Evolutionary conservation across 2,329 filamentous ascomycete genomes (phyloP).

Genomic region (Lecanicillium sp.): DNA sequence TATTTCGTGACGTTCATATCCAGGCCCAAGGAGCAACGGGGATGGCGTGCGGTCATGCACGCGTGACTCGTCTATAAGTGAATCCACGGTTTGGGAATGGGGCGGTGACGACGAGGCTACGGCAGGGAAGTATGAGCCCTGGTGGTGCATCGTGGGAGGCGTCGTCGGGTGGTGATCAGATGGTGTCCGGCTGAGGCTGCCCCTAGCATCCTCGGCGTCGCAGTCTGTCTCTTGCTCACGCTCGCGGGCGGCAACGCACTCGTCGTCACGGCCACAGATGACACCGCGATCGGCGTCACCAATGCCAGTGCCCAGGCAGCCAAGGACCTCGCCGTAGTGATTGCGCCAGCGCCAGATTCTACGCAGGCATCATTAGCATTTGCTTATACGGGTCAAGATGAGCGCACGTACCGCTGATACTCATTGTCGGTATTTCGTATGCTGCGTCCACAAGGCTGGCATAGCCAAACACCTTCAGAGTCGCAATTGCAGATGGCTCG

Average conservation of each 20-base stretch:
- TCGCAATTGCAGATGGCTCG: slow-evolving; percentile 45
- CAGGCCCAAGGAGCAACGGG: slow-evolving; percentile 49
- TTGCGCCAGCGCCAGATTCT: slow-evolving; percentile 86
- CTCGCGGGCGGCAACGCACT: slow-evolving; percentile 68
- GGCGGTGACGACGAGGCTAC: slow-evolving; percentile 5
- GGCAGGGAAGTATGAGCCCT: slow-evolving; percentile 9
- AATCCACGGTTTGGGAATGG: background rate
- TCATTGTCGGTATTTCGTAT: slow-evolving; percentile 54
- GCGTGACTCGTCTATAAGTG: slow-evolving; percentile 9
- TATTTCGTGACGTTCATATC: slow-evolving; percentile 81
- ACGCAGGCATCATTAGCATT: too few relatives aligned
- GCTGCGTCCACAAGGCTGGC: slow-evolving; percentile 70
- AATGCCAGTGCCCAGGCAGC: slow-evolving; percentile 76
- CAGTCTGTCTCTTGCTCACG: slow-evolving; percentile 82
- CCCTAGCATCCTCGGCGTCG: slow-evolving; percentile 65
- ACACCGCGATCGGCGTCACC: slow-evolving; percentile 85
- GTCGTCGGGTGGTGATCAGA: slow-evolving; percentile 4
- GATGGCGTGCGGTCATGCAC: slow-evolving; percentile 34
- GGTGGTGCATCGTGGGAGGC: background rate
- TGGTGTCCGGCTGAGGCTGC: slow-evolving; percentile 18
- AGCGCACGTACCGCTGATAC: slow-evolving; percentile 41
- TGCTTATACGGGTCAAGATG: too few relatives aligned
- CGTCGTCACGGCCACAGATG: slow-evolving; percentile 70
- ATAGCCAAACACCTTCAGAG: slow-evolving; percentile 67
- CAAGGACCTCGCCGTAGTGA: slow-evolving; percentile 73